Evolutionary conservation across 108 stramenopile species (phyloP).

Genomic region (Cyclostephanos invisitatus): DNA sequence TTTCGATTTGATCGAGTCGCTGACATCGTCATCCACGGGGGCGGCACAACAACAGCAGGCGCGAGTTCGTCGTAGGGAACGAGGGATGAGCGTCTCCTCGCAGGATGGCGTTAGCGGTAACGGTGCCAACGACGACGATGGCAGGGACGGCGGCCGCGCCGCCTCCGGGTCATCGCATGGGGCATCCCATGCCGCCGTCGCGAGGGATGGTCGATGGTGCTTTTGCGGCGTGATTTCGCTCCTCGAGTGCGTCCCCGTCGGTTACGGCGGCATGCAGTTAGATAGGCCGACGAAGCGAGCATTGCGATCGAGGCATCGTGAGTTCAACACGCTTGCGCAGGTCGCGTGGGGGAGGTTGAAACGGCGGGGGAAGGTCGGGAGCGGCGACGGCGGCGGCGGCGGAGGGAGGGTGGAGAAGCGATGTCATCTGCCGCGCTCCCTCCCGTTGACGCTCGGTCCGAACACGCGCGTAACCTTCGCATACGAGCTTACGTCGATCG

Average conservation of each 20-base stretch:
- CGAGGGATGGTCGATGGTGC: no score
- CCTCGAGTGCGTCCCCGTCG: constrained; percentile 61
- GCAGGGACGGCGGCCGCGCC: no score
- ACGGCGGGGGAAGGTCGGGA: constrained; percentile 8
- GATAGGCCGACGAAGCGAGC: constrained; percentile 43
- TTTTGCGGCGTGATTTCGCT: constrained; percentile 69
- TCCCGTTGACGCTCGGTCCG: constrained; percentile 68
- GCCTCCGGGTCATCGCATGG: no score
- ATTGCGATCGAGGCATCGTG: constrained; percentile 48
- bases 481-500: constrained; percentile 80
- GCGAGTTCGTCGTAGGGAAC: constrained; percentile 15
- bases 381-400: neutral
- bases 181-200: no score
- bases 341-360: constrained; percentile 37
- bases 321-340: constrained; percentile 62
- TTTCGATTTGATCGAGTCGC: constrained; percentile 72
- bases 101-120: constrained; percentile 8
- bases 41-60: constrained; percentile 15
- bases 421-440: constrained; percentile 65
- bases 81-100: constrained; percentile 36
- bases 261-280: constrained; percentile 19
- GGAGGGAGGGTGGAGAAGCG: constrained; percentile 7
- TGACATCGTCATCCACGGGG: constrained; percentile 24
- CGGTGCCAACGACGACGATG: neutral
- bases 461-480: constrained; percentile 71